Conservation (phyloP, 768 basidiomycete genomes). For the Leccinum obscurum region DNA sequence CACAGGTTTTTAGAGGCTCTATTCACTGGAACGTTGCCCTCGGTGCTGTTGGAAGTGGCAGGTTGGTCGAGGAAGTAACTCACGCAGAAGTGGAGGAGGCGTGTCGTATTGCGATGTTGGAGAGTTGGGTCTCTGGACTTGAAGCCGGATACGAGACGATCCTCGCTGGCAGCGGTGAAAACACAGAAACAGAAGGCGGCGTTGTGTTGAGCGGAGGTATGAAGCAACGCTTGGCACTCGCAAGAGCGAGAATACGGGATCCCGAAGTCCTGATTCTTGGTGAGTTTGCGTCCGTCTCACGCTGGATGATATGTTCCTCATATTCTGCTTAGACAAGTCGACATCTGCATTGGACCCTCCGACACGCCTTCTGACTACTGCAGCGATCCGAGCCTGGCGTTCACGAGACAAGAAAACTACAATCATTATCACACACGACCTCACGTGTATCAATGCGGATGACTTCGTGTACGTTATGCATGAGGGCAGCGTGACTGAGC, state of each 20-base stretch:
- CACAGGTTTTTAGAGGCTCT: too few species aligned
- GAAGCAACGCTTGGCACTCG: conserved; percentile 86
- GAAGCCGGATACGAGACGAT: conserved; percentile 87
- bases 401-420: conserved; percentile 60
- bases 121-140: conserved; percentile 81
- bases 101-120: conserved; percentile 80
- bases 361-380: conserved; percentile 83
- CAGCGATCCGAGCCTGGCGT: conserved; percentile 63
- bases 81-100: too few species aligned
- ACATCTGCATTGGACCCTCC: conserved; percentile 85
- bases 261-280: conserved; percentile 90
- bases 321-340: conserved; percentile 57
- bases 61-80: too few species aligned
- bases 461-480: conserved; percentile 96
- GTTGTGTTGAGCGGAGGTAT: conserved; percentile 88
- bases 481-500: conserved; percentile 77
- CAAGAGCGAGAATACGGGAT: conserved; percentile 80
- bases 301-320: neutral
- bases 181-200: conserved; percentile 45
- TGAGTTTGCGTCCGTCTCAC: conserved; percentile 38
- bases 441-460: conserved; percentile 78
- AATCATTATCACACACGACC: too few species aligned
- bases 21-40: too few species aligned
- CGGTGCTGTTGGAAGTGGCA: too few species aligned
- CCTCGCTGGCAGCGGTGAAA: conserved; percentile 50